Evolutionary conservation across 495 filamentous ascomycete genomes (phyloP), one percentile per base, ranked within the genome.

Genomic region (Aspergillus biplanus): DNA sequence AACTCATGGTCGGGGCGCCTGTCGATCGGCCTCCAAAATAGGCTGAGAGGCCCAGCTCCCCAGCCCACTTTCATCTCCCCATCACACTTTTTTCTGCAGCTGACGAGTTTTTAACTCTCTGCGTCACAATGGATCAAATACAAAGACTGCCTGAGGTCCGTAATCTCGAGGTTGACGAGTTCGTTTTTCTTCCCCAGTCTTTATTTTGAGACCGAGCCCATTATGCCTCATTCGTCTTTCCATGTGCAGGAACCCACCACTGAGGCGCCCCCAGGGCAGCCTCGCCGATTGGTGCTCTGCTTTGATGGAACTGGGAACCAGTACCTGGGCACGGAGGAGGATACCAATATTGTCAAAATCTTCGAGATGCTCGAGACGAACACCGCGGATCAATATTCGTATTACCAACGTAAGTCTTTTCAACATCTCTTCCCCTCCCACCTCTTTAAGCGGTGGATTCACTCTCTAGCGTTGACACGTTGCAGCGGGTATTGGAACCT

Each of bases 251-350:
- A 34, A 18, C 35, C 59, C 15, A n/a, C 59, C 27, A 27, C 13
- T 15, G 37, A 27, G 47, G 35, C 13, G 15, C 55, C 59, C 42
- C 56, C 39, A 31, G 13, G 48, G 16, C 62, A 64, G 47, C 62
- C 62, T 32, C 57, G 63, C 13, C 55, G 60, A 46, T 46, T 66
- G 18, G 59, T 66, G 7, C 59, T 66, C 5, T 66, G 64, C 39
- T 63, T 66, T 49, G 64, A 66, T 66, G 64, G 64, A n/a, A 66
- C 64, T 7, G 64, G 64, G 7, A 63, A 66, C 37, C 59, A 59
- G 56, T 66, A 59, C 50, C 47, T 49, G 33, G 64, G 59, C 4
- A 56, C 52, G 16, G 64, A 66, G 33, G 55, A 57, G 18, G 64
- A 66, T 35, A 62, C 64, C 18, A 66, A 66, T 18, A 63, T 66